Percentiles rank a stretch among this genome's conserved stretches.
Conservation (phyloP, 192 early-diverging fungal species). For the Coemansia sp. region DNA sequence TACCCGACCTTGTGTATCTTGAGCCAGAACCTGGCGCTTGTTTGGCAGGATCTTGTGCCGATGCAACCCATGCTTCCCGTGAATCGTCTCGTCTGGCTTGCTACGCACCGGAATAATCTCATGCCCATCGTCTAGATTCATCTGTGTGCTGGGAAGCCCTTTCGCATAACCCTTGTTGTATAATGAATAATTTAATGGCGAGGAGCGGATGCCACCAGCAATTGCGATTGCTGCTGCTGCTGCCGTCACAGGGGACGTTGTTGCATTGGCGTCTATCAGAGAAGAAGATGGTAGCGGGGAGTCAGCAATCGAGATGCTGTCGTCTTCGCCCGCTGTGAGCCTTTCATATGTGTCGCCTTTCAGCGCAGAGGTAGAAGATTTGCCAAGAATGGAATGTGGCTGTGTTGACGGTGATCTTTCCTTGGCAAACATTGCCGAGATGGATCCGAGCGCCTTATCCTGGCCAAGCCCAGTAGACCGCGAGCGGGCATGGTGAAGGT, state of each 20-base stretch:
- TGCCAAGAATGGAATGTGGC: background rate
- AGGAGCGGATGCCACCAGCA: background rate
- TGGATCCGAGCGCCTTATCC: constrained; percentile 1
- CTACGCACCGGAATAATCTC: constrained; percentile 36
- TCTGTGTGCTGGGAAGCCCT: background rate
- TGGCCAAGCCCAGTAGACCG: background rate
- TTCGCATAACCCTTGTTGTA: background rate
- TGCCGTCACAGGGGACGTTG: background rate
- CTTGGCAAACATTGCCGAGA: background rate
- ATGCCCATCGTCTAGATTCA: background rate
- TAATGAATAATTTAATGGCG: background rate
- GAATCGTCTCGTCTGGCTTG: constrained; percentile 42
- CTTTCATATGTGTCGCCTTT: background rate
- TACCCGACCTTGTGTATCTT: constrained; percentile 78
- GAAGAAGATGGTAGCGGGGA: constrained; percentile 39
- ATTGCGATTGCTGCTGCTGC: background rate
- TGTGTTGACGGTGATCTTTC: background rate
- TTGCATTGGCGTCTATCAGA: constrained; percentile 20
- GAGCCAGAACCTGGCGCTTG: constrained; percentile 81
- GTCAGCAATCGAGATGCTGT: constrained; percentile 28
- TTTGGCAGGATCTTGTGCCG: constrained; percentile 77
- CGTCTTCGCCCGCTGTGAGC: background rate
- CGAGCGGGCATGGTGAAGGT: constrained; percentile 1
- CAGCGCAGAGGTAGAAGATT: background rate
- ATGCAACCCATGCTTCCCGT: constrained; percentile 67